A percentile compares a stretch with the other conserved stretches of the same genome.
phyloP scores from a whole-genome alignment of 2,329 filamentous ascomycete genomes.

The Trichophyton schoenleinii region DNA sequence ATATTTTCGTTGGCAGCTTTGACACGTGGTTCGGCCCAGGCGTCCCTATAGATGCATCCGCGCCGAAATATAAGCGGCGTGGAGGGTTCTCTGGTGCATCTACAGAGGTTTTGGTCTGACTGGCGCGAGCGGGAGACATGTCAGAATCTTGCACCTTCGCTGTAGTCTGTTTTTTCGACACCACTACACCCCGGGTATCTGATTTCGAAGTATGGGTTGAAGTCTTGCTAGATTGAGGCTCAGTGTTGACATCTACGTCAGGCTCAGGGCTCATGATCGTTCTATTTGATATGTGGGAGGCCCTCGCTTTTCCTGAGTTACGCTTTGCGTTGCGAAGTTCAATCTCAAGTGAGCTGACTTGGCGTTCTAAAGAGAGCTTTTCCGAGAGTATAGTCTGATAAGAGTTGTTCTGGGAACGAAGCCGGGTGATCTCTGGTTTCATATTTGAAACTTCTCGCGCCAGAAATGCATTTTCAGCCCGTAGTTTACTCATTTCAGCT shows the following conservation, averaged over 20 bases:
- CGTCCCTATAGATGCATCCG: slow-evolving; percentile 30
- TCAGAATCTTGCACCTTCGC: slow-evolving; percentile 23
- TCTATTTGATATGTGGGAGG: not conserved
- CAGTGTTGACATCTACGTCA: not conserved
- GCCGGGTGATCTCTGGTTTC: slow-evolving; percentile 50
- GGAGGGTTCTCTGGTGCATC: not conserved
- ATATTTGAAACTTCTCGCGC: slow-evolving; percentile 46
- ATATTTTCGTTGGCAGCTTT: slow-evolving; percentile 48
- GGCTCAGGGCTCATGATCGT: not conserved
- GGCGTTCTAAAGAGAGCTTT: slow-evolving; percentile 66
- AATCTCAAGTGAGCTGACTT: slow-evolving; percentile 62
- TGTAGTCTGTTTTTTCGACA: slow-evolving; percentile 15
- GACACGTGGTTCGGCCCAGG: slow-evolving; percentile 36
- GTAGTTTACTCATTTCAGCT: slow-evolving; percentile 56
- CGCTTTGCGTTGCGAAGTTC: slow-evolving; percentile 68
- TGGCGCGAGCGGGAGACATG: slow-evolving; percentile 25
- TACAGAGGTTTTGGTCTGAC: not conserved
- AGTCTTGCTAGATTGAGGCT: not conserved
- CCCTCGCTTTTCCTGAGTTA: slow-evolving; percentile 22
- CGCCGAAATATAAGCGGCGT: not conserved
- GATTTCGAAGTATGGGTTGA: slow-evolving; percentile 22
- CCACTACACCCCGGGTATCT: slow-evolving; percentile 22
- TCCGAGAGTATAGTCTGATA: slow-evolving; percentile 62
- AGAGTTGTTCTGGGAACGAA: slow-evolving; percentile 44
- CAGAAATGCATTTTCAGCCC: slow-evolving; percentile 52